A percentile compares a stretch with the other conserved stretches of the same genome.
Evolutionary conservation across 805 yeast species (phyloP).

Genomic region (Pichia sporocuriosa): DNA sequence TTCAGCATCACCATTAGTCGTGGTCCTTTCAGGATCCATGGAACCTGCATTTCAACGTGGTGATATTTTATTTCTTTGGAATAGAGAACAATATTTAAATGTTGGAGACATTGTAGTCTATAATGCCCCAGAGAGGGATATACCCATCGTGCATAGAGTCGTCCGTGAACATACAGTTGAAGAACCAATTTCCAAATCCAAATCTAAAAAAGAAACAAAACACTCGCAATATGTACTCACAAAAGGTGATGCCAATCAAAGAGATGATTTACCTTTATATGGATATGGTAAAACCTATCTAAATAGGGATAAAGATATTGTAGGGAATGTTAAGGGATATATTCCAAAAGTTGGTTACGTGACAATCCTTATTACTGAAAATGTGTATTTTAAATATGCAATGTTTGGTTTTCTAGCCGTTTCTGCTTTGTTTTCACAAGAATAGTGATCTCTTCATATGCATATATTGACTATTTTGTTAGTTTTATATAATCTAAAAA

Average conservation of each 20-base stretch:
- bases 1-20: constrained; percentile 91
- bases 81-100: constrained; percentile 55
- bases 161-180: constrained; percentile 66
- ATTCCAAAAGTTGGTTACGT: constrained; percentile 85
- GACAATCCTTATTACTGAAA: constrained; percentile 87
- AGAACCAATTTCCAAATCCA: constrained; percentile 17
- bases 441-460: constrained; percentile 25
- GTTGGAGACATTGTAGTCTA: constrained; percentile 96
- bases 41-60: constrained; percentile 99
- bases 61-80: constrained; percentile 87
- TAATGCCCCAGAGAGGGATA: constrained; percentile 66
- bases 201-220: constrained; percentile 9
- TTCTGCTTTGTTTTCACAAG: constrained; percentile 56
- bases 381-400: constrained; percentile 71
- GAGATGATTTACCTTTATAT: constrained; percentile 83
- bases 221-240: constrained; percentile 75
- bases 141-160: constrained; percentile 97
- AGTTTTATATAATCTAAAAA: neutral
- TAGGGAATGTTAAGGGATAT: constrained; percentile 90
- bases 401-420: constrained; percentile 70
- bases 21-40: constrained; percentile 96
- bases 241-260: constrained; percentile 93
- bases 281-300: constrained; percentile 70
- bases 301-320: constrained; percentile 68
- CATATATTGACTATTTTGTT: neutral